Conservation (phyloP, 1,284 basidiomycete species). For the Pterulicium gracile region DNA sequence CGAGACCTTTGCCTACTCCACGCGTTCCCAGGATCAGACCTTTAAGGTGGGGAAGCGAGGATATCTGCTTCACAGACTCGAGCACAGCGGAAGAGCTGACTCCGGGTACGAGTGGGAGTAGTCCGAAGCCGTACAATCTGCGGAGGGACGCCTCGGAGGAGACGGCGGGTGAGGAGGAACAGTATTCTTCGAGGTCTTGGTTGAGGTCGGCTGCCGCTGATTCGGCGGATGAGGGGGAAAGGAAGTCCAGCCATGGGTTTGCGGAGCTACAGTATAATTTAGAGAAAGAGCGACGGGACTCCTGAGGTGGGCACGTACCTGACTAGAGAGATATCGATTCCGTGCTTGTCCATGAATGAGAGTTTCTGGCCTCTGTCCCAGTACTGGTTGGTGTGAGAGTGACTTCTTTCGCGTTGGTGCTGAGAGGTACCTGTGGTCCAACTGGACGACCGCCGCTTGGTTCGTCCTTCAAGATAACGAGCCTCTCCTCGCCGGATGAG, state of each 20-base stretch:
- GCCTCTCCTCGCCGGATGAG: slow-evolving; percentile 41
- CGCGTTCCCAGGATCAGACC: slow-evolving; percentile 77
- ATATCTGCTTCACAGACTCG: slow-evolving; percentile 53
- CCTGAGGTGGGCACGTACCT: slow-evolving; percentile 34
- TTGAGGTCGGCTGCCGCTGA: slow-evolving; percentile 60
- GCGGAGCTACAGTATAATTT: slow-evolving; percentile 38
- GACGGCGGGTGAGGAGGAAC: slow-evolving; percentile 47
- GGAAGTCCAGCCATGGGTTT: slow-evolving; percentile 84
- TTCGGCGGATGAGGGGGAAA: slow-evolving; percentile 57
- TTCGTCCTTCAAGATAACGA: slow-evolving; percentile 69
- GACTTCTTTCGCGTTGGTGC: not conserved
- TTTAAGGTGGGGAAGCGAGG: slow-evolving; percentile 53
- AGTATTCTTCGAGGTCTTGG: slow-evolving; percentile 67
- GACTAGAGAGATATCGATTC: slow-evolving; percentile 60
- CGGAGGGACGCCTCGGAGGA: slow-evolving; percentile 27
- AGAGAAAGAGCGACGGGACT: not conserved
- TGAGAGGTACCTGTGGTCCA: slow-evolving; percentile 36
- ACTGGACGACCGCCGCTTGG: slow-evolving; percentile 64
- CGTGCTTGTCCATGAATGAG: slow-evolving; percentile 68
- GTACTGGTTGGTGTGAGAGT: slow-evolving; percentile 34
- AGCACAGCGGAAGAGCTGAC: slow-evolving; percentile 45
- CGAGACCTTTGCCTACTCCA: slow-evolving; percentile 70
- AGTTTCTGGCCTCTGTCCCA: slow-evolving; percentile 74
- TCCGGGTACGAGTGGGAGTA: slow-evolving; percentile 69
- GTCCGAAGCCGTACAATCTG: slow-evolving; percentile 74